A percentile compares a stretch with the other conserved stretches of the same genome.
phyloP scores from a whole-genome alignment of 2,329 filamentous ascomycete genomes.

The Pseudomassariella vexata region DNA sequence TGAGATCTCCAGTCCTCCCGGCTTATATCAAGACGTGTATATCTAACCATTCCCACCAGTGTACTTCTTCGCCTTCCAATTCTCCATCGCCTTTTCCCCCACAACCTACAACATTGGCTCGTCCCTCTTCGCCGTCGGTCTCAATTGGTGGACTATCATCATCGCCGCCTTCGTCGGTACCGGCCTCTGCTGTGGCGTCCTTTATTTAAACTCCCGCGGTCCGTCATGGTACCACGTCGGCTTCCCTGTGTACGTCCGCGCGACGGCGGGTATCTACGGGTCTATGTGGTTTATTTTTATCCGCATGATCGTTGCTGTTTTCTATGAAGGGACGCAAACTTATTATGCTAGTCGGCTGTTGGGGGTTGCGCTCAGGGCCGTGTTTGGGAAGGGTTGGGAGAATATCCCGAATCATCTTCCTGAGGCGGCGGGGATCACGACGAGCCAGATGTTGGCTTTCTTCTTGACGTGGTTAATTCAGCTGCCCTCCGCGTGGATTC shows the following conservation, averaged over 20 bases:
- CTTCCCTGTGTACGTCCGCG: slow-evolving; percentile 31
- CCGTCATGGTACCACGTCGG: slow-evolving; percentile 35
- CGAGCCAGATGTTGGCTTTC: slow-evolving; percentile 29
- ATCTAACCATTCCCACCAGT: no score
- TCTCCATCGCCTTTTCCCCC: not conserved
- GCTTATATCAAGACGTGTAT: no score
- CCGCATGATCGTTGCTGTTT: slow-evolving; percentile 31
- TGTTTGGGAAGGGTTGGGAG: slow-evolving; percentile 26
- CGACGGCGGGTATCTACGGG: slow-evolving; percentile 34
- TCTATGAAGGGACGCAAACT: slow-evolving; percentile 28
- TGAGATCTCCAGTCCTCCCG: no score
- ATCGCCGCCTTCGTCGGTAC: slow-evolving; percentile 37
- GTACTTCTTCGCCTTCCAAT: not conserved
- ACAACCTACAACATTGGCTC: not conserved
- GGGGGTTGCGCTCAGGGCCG: slow-evolving; percentile 16
- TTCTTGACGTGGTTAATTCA: slow-evolving; percentile 33
- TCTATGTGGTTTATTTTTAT: slow-evolving; percentile 35
- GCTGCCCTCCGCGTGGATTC: slow-evolving; percentile 32
- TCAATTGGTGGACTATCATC: slow-evolving; percentile 39
- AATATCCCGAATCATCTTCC: slow-evolving; percentile 32
- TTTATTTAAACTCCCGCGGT: slow-evolving; percentile 37
- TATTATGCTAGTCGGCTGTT: slow-evolving; percentile 7
- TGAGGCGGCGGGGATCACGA: slow-evolving; percentile 29
- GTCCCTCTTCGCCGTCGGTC: slow-evolving; percentile 28
- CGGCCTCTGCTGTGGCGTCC: slow-evolving; percentile 33